Evolutionary conservation across 2,329 filamentous ascomycete species (phyloP).

Genomic region (Myrmaecium sp.): DNA sequence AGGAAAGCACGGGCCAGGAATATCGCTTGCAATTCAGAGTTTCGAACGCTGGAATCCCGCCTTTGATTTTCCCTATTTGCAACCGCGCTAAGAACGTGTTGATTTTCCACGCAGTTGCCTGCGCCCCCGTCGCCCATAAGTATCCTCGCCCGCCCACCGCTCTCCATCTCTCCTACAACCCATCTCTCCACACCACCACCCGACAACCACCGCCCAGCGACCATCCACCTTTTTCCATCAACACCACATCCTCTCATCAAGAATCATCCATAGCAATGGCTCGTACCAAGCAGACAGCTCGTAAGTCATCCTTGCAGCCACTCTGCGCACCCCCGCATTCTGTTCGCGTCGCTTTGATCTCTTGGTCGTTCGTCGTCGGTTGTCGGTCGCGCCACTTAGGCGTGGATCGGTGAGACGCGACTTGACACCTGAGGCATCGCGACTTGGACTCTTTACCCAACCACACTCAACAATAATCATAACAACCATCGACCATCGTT

Average conservation of each 20-base stretch:
- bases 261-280: constrained; percentile 24
- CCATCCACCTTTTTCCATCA: constrained; percentile 4
- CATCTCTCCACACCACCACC: constrained; percentile 12
- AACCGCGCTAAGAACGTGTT: too few species aligned
- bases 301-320: constrained; percentile 23
- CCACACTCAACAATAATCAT: constrained; percentile 5
- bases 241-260: constrained; percentile 10
- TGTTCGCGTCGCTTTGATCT: constrained; percentile 9
- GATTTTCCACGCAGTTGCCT: constrained; percentile 12
- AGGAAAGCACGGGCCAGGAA: too few species aligned
- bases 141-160: constrained; percentile 15
- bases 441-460: constrained; percentile 2
- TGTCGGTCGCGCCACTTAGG: constrained; percentile 2
- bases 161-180: constrained; percentile 19
- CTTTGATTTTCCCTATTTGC: too few species aligned
- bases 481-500: constrained; percentile 8
- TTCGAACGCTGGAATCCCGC: too few species aligned
- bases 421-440: not conserved
- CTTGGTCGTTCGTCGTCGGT: constrained; percentile 4
- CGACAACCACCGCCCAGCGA: constrained; percentile 8
- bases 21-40: too few species aligned
- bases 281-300: constrained; percentile 39
- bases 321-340: too few species aligned
- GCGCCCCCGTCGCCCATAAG: constrained; percentile 17
- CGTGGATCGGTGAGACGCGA: constrained; percentile 5